A percentile compares a stretch with the other conserved stretches of the same genome.
phyloP scores from a whole-genome alignment of 2,329 filamentous ascomycete genomes.

The Ascochyta pisi region DNA sequence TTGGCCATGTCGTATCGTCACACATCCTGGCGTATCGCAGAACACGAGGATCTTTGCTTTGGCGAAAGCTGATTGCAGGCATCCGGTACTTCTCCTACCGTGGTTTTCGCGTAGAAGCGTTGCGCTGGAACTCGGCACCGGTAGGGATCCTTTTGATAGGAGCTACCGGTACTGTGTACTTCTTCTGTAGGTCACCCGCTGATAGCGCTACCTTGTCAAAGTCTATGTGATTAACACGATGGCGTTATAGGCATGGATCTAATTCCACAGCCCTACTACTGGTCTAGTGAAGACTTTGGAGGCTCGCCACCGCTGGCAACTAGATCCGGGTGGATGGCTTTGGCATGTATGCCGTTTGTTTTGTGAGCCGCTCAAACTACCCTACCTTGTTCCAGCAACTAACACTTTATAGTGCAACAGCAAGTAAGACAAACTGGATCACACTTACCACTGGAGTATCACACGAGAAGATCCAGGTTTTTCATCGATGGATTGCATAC shows the following conservation, averaged over 20 bases:
- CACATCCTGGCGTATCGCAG: conserved; percentile 31
- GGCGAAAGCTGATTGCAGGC: conserved; percentile 16
- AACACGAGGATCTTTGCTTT: background rate
- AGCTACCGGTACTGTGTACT: conserved; percentile 31
- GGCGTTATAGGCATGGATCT: conserved; percentile 25
- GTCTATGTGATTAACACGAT: background rate
- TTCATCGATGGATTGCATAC: conserved; percentile 39
- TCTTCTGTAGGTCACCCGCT: conserved; percentile 11
- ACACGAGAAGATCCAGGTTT: conserved; percentile 62
- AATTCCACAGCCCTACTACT: conserved; percentile 31
- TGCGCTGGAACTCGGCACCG: conserved; percentile 40
- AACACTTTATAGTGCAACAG: conserved; percentile 47
- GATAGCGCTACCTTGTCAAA: background rate
- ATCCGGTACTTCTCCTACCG: conserved; percentile 41
- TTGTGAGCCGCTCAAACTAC: conserved; percentile 19
- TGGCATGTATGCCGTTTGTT: conserved; percentile 40
- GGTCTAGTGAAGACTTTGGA: conserved; percentile 25
- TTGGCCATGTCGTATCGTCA: conserved; percentile 48
- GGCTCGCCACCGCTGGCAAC: conserved; percentile 41
- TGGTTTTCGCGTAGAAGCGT: conserved; percentile 27
- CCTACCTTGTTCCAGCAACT: background rate
- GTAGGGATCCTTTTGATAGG: conserved; percentile 35
- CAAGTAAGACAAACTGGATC: conserved; percentile 64
- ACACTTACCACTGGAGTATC: conserved; percentile 62
- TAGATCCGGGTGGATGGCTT: conserved; percentile 38